Percentiles rank a stretch among this genome's conserved stretches.
phyloP scores from a whole-genome alignment of 2,329 filamentous ascomycete genomes.

The Karstenula rhodostoma region DNA sequence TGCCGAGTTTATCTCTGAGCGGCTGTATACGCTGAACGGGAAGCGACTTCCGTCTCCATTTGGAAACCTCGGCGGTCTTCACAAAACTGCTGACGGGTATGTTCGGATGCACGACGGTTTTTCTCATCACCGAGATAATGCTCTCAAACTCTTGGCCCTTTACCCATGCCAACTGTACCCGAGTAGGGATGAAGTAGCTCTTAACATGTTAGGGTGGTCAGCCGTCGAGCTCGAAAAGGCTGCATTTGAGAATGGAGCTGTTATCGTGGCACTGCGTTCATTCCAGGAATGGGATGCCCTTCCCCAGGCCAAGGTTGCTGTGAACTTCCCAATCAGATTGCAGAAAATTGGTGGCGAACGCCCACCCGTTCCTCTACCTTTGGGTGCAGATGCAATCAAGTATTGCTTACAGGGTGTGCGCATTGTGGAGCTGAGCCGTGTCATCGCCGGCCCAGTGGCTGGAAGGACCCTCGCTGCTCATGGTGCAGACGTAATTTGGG shows the following conservation, averaged over 20 bases:
- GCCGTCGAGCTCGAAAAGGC: constrained; percentile 59
- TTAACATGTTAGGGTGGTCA: constrained; percentile 52
- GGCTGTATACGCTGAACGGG: constrained; percentile 57
- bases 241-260: constrained; percentile 52
- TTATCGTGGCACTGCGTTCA: constrained; percentile 60
- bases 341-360: constrained; percentile 40
- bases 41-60: constrained; percentile 45
- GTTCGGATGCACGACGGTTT: constrained; percentile 66
- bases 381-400: background rate
- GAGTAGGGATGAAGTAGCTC: constrained; percentile 51
- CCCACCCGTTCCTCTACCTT: constrained; percentile 18
- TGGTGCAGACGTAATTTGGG: constrained; percentile 58
- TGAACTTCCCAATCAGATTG: constrained; percentile 58
- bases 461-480: constrained; percentile 54
- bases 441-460: constrained; percentile 56
- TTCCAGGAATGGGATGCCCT: constrained; percentile 61
- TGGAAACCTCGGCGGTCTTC: constrained; percentile 60
- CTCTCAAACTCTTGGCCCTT: constrained; percentile 54
- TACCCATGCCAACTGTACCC: constrained; percentile 35
- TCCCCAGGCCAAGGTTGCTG: constrained; percentile 56
- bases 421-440: constrained; percentile 52
- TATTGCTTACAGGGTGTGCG: constrained; percentile 54
- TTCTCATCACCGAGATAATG: constrained; percentile 58
- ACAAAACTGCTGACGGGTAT: constrained; percentile 60
- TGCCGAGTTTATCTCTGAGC: constrained; percentile 63